These are phyloP conservation scores for Ochromonadaceae sp. DNA, from an alignment of 352 stramenopile genomes.

Conservation along the genomic window DNA sequence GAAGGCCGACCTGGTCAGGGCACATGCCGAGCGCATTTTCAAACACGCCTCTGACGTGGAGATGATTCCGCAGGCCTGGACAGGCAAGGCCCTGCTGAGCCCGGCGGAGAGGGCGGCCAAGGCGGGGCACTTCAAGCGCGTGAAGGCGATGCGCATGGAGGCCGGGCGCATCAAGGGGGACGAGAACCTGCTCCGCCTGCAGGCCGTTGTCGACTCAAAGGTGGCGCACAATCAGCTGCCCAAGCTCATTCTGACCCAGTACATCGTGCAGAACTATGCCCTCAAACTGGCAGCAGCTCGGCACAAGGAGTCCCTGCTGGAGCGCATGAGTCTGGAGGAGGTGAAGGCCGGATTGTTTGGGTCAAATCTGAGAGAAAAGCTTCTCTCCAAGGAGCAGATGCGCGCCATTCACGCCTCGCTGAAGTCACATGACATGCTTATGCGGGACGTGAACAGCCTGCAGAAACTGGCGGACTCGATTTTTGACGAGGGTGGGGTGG, in stretches of 20 bases:
- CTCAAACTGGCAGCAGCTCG: constrained; percentile 3
- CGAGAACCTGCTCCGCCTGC: too few relatives aligned
- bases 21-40: too few relatives aligned
- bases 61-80: neutral
- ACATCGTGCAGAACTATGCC: neutral
- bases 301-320: constrained; percentile 6
- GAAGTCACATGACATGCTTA: too few relatives aligned
- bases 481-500: too few relatives aligned
- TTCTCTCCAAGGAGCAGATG: constrained; percentile 1
- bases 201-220: too few relatives aligned
- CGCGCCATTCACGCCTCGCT: constrained; percentile 7
- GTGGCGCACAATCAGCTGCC: too few relatives aligned
- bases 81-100: neutral
- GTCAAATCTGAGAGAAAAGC: neutral
- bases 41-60: too few relatives aligned
- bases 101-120: neutral
- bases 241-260: neutral
- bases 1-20: too few relatives aligned
- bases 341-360: constrained; percentile 14
- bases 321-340: constrained; percentile 3
- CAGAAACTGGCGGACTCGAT: too few relatives aligned
- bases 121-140: neutral
- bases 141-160: neutral
- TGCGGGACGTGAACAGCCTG: too few relatives aligned
- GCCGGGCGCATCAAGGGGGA: too few relatives aligned